These are phyloP conservation scores for Fusarium sp. DNA, from an alignment of 2,329 filamentous ascomycete species.

Conservation along the genomic window DNA sequence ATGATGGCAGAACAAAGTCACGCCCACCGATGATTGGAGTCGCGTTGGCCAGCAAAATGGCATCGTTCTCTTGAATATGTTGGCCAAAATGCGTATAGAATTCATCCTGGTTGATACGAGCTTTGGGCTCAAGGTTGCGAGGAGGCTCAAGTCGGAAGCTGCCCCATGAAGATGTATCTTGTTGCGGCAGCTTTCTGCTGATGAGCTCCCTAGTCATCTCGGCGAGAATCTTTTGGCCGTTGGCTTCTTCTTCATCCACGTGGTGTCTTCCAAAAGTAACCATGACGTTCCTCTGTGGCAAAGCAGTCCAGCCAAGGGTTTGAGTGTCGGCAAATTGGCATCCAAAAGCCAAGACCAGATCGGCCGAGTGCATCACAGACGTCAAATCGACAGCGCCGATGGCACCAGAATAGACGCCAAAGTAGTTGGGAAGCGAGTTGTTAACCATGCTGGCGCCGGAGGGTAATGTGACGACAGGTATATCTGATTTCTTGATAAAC, in stretches of 20 bases:
- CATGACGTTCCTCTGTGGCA: background rate
- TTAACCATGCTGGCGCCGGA: constrained; percentile 10
- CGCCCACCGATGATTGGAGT: constrained; percentile 25
- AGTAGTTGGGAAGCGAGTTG: constrained; percentile 8
- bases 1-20: background rate
- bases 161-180: constrained; percentile 6
- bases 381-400: background rate
- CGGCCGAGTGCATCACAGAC: background rate
- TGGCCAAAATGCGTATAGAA: constrained; percentile 8
- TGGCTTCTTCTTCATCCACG: background rate
- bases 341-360: constrained; percentile 21
- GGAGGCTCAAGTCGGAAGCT: background rate
- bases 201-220: background rate
- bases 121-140: background rate
- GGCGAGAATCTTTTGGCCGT: background rate
- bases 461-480: constrained; percentile 2
- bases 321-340: constrained; percentile 25
- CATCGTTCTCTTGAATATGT: background rate
- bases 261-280: background rate
- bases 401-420: constrained; percentile 9
- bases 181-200: accelerated
- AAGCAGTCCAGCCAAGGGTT: constrained; percentile 16
- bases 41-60: constrained; percentile 9
- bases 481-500: background rate
- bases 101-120: constrained; percentile 1